Evolutionary conservation across 495 filamentous ascomycete genomes (phyloP).

Genomic region (Penicillium nucicola): DNA sequence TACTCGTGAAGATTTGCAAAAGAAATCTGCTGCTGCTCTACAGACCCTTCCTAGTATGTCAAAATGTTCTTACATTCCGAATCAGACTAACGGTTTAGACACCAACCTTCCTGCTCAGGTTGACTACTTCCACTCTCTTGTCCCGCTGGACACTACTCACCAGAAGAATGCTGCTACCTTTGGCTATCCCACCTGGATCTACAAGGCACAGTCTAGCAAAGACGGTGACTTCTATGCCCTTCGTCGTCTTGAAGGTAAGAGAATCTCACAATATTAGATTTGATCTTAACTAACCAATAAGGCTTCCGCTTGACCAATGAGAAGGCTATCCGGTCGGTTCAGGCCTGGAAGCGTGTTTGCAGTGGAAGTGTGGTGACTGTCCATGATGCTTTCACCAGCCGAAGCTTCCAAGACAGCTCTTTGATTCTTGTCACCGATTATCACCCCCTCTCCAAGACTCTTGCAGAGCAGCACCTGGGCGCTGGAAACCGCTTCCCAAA

Average conservation of each 20-base stretch:
- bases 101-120: conserved; percentile 69
- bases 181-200: conserved; percentile 87
- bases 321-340: conserved; percentile 77
- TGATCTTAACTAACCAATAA: conserved; percentile 20
- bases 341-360: conserved; percentile 86
- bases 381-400: conserved; percentile 89
- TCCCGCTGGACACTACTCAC: conserved; percentile 80
- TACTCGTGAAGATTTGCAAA: conserved; percentile 81
- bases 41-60: conserved; percentile 79
- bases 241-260: conserved; percentile 73
- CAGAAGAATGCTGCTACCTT: conserved; percentile 73
- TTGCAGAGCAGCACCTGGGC: conserved; percentile 79
- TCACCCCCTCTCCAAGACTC: conserved; percentile 84
- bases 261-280: neutral
- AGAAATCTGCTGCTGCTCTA: conserved; percentile 78
- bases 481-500: conserved; percentile 50
- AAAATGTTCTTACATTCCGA: neutral
- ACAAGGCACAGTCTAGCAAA: conserved; percentile 87
- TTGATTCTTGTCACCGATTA: conserved; percentile 93
- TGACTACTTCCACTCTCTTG: conserved; percentile 85
- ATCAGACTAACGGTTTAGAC: conserved; percentile 34
- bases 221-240: conserved; percentile 83
- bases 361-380: conserved; percentile 82
- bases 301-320: conserved; percentile 83
- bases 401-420: conserved; percentile 90